Percentiles rank a stretch among this genome's conserved stretches.
phyloP scores from a whole-genome alignment of 495 filamentous ascomycete species.

The Clavariopsis aquatica region DNA sequence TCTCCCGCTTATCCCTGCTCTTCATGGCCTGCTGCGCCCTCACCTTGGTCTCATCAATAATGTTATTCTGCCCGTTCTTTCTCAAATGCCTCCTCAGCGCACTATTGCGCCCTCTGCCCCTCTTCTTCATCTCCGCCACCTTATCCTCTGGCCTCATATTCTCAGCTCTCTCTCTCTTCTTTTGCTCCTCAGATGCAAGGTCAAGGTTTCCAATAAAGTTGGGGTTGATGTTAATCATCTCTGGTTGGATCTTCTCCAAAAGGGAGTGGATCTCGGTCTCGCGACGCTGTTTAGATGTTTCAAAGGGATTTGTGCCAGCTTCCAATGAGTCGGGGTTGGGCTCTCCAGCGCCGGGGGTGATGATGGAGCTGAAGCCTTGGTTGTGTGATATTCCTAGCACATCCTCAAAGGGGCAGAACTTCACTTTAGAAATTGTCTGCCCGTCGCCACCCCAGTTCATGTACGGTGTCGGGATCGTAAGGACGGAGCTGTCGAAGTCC shows the following conservation, averaged over 20 bases:
- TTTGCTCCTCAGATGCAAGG: slow-evolving; percentile 69
- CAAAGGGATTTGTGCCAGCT: slow-evolving; percentile 79
- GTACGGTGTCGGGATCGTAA: slow-evolving; percentile 84
- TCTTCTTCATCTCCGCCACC: slow-evolving; percentile 67
- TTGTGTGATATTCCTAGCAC: slow-evolving; percentile 81
- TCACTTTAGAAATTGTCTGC: slow-evolving; percentile 72
- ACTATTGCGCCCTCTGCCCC: slow-evolving; percentile 88
- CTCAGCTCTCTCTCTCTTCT: slow-evolving; percentile 70
- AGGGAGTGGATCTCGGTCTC: slow-evolving; percentile 87
- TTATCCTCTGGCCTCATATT: slow-evolving; percentile 71
- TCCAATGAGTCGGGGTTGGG: slow-evolving; percentile 95
- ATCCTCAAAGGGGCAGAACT: slow-evolving; percentile 96
- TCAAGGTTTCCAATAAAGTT: slow-evolving; percentile 87
- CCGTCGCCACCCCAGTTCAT: slow-evolving; percentile 92
- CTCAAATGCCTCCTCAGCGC: slow-evolving; percentile 80
- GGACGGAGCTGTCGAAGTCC: background rate
- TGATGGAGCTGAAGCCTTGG: slow-evolving; percentile 81
- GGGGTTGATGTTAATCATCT: slow-evolving; percentile 94
- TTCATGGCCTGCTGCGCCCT: slow-evolving; percentile 68
- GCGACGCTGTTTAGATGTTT: slow-evolving; percentile 87
- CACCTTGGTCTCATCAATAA: slow-evolving; percentile 83
- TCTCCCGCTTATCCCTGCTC: slow-evolving; percentile 60
- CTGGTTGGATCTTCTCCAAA: slow-evolving; percentile 90
- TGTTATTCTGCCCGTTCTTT: slow-evolving; percentile 86
- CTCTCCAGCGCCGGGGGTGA: slow-evolving; percentile 92